phyloP scores from a whole-genome alignment of 768 basidiomycete genomes.

The Filobasidium wieringae region DNA sequence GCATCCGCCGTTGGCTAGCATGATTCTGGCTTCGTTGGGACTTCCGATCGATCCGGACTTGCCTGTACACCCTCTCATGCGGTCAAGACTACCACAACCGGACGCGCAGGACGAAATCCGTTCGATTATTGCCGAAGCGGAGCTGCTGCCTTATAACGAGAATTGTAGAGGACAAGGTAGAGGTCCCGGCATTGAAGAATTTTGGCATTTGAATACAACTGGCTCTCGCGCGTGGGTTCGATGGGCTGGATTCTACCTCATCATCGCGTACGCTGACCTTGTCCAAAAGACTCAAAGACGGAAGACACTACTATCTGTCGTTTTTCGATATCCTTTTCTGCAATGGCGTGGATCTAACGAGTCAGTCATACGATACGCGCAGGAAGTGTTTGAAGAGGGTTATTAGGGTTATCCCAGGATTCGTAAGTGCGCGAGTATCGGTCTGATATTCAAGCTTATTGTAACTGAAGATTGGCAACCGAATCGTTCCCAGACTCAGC shows the following conservation, averaged over 20 bases:
- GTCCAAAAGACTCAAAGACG: no score
- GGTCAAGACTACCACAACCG: constrained; percentile 2
- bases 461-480: no score
- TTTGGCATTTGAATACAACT: constrained; percentile 34
- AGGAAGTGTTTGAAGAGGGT: constrained; percentile 52
- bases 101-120: neutral
- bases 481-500: constrained; percentile 15
- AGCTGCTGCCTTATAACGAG: constrained; percentile 76
- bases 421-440: constrained; percentile 36
- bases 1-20: neutral
- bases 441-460: neutral
- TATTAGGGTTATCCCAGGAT: constrained; percentile 49
- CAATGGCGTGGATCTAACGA: constrained; percentile 51
- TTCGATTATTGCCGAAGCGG: constrained; percentile 57
- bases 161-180: constrained; percentile 31
- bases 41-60: neutral
- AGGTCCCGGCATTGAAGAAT: constrained; percentile 55
- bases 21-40: constrained; percentile 54
- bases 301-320: constrained; percentile 64
- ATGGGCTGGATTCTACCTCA: neutral
- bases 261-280: neutral
- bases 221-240: neutral
- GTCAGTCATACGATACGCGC: constrained; percentile 50
- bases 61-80: neutral
- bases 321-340: constrained; percentile 78